These are phyloP conservation scores for Leucogyrophana mollusca DNA, from an alignment of 768 basidiomycete species.

Conservation along the genomic window DNA sequence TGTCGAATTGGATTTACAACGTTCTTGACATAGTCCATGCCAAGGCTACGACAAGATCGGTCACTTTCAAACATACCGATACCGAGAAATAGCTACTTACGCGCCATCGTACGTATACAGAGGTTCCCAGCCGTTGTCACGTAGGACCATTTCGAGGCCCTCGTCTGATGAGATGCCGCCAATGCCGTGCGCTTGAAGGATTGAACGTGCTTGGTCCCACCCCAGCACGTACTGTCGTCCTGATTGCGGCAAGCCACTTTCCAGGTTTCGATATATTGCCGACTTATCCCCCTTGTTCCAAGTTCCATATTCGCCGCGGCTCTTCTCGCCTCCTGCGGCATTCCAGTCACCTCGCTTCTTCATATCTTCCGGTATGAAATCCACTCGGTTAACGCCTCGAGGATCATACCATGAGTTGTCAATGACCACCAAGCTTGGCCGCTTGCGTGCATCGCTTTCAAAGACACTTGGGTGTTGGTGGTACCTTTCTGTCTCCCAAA, in stretches of 20 bases:
- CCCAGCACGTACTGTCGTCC: conserved; percentile 18
- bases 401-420: conserved; percentile 43
- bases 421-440: conserved; percentile 31
- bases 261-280: conserved; percentile 16
- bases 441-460: conserved; percentile 13
- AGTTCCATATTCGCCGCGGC: conserved; percentile 14
- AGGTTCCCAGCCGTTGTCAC: conserved; percentile 34
- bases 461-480: conserved; percentile 28
- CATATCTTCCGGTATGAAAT: conserved; percentile 31
- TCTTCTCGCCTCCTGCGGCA: conserved; percentile 9
- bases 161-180: conserved; percentile 22
- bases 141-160: conserved; percentile 25
- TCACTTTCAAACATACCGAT: no score
- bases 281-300: conserved; percentile 22
- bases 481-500: conserved; percentile 36
- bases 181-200: conserved; percentile 15
- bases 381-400: conserved; percentile 33
- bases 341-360: conserved; percentile 31
- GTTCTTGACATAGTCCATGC: conserved; percentile 43
- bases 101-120: conserved; percentile 38
- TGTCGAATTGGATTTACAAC: conserved; percentile 37
- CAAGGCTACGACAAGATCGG: conserved; percentile 25
- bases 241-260: conserved; percentile 9
- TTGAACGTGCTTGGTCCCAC: conserved; percentile 20
- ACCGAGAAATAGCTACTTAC: conserved; percentile 24